phyloP scores from a whole-genome alignment of 805 yeast genomes.

The Wickerhamomyces xylosicus region DNA sequence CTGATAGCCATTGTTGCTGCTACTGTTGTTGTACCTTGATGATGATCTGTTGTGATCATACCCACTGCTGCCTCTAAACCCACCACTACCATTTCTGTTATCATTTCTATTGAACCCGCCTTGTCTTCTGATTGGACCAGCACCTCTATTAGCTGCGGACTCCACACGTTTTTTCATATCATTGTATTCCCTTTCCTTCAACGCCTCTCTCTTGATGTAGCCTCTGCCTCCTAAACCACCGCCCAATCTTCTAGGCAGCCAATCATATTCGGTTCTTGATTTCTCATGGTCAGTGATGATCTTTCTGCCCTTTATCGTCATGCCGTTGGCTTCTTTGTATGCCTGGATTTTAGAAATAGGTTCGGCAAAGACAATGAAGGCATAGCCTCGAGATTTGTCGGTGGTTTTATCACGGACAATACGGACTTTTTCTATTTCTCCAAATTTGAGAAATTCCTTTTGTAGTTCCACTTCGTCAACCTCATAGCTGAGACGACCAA shows the following conservation, averaged over 20 bases:
- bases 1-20: too few relatives aligned
- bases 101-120: not conserved
- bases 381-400: slow-evolving; percentile 70
- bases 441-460: slow-evolving; percentile 50
- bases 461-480: slow-evolving; percentile 62
- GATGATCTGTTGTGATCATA: too few relatives aligned
- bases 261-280: slow-evolving; percentile 52
- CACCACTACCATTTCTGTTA: too few relatives aligned
- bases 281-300: slow-evolving; percentile 66
- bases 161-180: not conserved
- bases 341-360: slow-evolving; percentile 56
- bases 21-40: too few relatives aligned
- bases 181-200: slow-evolving; percentile 6
- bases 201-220: slow-evolving; percentile 30
- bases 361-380: slow-evolving; percentile 60
- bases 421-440: slow-evolving; percentile 53
- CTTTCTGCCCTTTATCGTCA: slow-evolving; percentile 39
- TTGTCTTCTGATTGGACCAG: not conserved
- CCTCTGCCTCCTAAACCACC: slow-evolving; percentile 92
- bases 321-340: slow-evolving; percentile 44
- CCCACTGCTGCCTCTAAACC: too few relatives aligned
- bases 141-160: not conserved
- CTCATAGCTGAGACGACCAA: slow-evolving; percentile 59
- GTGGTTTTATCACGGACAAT: slow-evolving; percentile 43
- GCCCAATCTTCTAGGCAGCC: slow-evolving; percentile 71